A percentile compares a stretch with the other conserved stretches of the same genome.
These are phyloP conservation scores for Mucor saturninus DNA, from an alignment of 371 early-diverging fungal species.

Conservation along the genomic window DNA sequence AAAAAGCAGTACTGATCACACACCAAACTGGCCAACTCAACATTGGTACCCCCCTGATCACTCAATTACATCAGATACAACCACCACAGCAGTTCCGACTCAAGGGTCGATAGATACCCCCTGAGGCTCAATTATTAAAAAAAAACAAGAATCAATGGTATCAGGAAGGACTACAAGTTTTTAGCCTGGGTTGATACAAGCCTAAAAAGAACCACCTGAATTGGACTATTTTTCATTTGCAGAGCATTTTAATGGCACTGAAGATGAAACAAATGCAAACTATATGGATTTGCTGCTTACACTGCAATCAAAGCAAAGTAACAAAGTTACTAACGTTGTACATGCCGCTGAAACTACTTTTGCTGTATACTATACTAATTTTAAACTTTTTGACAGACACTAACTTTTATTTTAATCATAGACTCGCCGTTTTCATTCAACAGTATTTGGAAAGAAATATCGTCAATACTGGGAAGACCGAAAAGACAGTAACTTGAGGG, in stretches of 20 bases:
- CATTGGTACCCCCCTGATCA: no score
- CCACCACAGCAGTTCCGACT: no score
- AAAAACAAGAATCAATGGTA: slow-evolving; percentile 12
- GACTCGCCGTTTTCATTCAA: slow-evolving; percentile 11
- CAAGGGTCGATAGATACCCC: no score
- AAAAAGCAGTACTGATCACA: no score
- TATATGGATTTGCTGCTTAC: slow-evolving; percentile 20
- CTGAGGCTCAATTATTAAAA: neutral
- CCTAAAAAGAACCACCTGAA: slow-evolving; percentile 5
- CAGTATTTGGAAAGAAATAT: slow-evolving; percentile 19
- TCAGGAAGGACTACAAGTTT: slow-evolving; percentile 15
- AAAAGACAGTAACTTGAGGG: slow-evolving; percentile 15
- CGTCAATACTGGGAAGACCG: slow-evolving; percentile 14
- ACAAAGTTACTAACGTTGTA: slow-evolving; percentile 15
- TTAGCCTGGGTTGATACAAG: slow-evolving; percentile 9
- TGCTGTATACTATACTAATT: slow-evolving; percentile 14
- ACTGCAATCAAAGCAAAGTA: slow-evolving; percentile 16
- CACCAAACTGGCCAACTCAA: no score
- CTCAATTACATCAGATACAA: no score
- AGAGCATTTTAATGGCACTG: slow-evolving; percentile 11
- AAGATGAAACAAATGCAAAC: slow-evolving; percentile 14
- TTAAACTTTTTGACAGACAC: slow-evolving; percentile 1
- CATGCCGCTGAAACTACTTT: slow-evolving; percentile 21
- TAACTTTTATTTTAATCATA: slow-evolving; percentile 6
- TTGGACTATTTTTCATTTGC: slow-evolving; percentile 19